These are phyloP conservation scores for Ceratocystis huliohia DNA, from an alignment of 2,329 filamentous ascomycete species.

Conservation along the genomic window DNA sequence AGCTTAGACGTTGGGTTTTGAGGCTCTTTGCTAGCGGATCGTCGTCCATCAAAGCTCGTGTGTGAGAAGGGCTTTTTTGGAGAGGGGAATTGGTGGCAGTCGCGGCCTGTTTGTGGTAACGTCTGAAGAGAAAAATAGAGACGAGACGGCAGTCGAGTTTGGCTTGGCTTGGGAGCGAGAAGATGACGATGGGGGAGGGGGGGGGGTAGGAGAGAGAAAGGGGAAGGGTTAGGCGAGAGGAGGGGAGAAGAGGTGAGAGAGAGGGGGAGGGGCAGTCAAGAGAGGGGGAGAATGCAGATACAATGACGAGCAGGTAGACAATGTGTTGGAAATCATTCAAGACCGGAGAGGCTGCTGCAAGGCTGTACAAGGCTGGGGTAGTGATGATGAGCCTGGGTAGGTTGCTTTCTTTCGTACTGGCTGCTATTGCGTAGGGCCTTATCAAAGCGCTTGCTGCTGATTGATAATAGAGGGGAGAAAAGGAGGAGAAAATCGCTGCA, in stretches of 20 bases:
- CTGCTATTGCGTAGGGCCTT: neutral
- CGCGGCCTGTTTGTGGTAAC: neutral
- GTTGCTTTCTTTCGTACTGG: no score
- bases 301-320: neutral
- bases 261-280: neutral
- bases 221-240: neutral
- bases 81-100: neutral
- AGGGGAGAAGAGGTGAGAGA: neutral
- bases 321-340: neutral
- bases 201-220: neutral
- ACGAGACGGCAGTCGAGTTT: neutral
- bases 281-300: neutral
- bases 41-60: constrained; percentile 20
- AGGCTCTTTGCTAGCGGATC: constrained; percentile 20
- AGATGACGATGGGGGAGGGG: neutral
- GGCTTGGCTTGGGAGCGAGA: neutral
- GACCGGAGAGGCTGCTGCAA: neutral
- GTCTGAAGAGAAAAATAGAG: neutral
- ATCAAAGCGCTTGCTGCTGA: neutral
- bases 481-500: neutral
- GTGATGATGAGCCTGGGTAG: no score
- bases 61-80: neutral
- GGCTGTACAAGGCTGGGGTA: neutral
- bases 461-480: neutral
- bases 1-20: constrained; percentile 21